These are phyloP conservation scores for Paracamarosporium sp. DNA, from an alignment of 2,329 filamentous ascomycete species.

Conservation along the genomic window DNA sequence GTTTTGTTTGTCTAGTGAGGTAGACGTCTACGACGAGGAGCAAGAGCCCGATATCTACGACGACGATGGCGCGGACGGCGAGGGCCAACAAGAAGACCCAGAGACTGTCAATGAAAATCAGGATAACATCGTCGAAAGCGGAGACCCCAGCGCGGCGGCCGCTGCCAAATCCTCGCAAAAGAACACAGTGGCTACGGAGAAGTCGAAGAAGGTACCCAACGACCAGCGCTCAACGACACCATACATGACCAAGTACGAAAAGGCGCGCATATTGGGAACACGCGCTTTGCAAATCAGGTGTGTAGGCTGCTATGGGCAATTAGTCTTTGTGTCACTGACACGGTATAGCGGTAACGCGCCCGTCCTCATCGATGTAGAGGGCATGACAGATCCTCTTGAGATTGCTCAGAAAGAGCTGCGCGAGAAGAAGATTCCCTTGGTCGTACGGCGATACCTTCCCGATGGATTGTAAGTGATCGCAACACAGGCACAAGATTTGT, in stretches of 20 bases:
- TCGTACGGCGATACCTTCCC: constrained; percentile 92
- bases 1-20: constrained; percentile 44
- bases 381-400: constrained; percentile 95
- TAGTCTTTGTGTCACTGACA: constrained; percentile 19
- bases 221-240: constrained; percentile 91
- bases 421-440: constrained; percentile 98
- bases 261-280: constrained; percentile 89
- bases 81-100: constrained; percentile 40
- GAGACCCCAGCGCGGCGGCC: constrained; percentile 60
- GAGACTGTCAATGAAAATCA: constrained; percentile 36
- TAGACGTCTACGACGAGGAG: constrained; percentile 63
- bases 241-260: constrained; percentile 99
- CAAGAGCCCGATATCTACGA: constrained; percentile 72
- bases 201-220: constrained; percentile 87
- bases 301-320: constrained; percentile 30
- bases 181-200: constrained; percentile 64
- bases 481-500: not conserved
- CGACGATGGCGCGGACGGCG: constrained; percentile 65
- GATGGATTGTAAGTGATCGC: constrained; percentile 81
- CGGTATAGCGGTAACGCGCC: constrained; percentile 88
- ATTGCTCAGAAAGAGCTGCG: constrained; percentile 97
- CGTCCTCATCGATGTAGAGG: constrained; percentile 93
- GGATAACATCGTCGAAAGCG: constrained; percentile 53
- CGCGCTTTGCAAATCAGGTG: constrained; percentile 95
- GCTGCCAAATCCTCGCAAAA: constrained; percentile 50